These are phyloP conservation scores for Saccharomycopsis sp. DNA, from an alignment of 805 yeast species.

Conservation along the genomic window DNA sequence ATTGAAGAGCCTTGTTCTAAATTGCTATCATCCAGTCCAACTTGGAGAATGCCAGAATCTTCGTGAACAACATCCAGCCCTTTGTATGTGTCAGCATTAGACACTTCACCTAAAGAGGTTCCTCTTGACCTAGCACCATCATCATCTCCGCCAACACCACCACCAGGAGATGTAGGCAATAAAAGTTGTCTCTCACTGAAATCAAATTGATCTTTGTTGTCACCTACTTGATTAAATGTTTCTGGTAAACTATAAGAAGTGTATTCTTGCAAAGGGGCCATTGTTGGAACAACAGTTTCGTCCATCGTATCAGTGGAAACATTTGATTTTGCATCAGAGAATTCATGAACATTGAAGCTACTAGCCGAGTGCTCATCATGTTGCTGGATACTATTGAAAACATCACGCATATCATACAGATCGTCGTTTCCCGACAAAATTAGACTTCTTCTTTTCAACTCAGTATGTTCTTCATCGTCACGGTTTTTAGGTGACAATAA, in stretches of 20 bases:
- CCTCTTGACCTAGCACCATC: slow-evolving; percentile 13
- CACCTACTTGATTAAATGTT: too few species aligned
- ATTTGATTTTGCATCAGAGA: not conserved
- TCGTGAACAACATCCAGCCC: not conserved
- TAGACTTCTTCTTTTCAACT: slow-evolving; percentile 11
- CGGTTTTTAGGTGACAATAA: slow-evolving; percentile 16
- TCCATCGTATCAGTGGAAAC: not conserved
- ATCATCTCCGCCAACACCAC: not conserved
- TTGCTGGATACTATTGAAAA: not conserved
- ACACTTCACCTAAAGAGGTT: slow-evolving; percentile 5
- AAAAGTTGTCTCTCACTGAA: not conserved
- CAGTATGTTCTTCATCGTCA: slow-evolving; percentile 10
- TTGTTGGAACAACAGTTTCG: not conserved
- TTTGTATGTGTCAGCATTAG: slow-evolving; percentile 4
- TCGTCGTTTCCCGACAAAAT: slow-evolving; percentile 1
- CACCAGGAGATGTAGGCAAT: not conserved
- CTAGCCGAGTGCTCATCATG: not conserved
- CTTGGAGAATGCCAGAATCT: too few species aligned
- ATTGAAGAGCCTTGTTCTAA: not conserved
- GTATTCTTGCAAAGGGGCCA: not conserved
- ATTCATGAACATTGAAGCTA: not conserved
- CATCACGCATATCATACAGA: not conserved
- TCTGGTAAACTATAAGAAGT: too few species aligned
- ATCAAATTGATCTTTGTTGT: slow-evolving; percentile 1
- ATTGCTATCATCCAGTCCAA: not conserved